Conservation (phyloP, 2,329 filamentous ascomycete genomes). For the Xylaria sp. region DNA sequence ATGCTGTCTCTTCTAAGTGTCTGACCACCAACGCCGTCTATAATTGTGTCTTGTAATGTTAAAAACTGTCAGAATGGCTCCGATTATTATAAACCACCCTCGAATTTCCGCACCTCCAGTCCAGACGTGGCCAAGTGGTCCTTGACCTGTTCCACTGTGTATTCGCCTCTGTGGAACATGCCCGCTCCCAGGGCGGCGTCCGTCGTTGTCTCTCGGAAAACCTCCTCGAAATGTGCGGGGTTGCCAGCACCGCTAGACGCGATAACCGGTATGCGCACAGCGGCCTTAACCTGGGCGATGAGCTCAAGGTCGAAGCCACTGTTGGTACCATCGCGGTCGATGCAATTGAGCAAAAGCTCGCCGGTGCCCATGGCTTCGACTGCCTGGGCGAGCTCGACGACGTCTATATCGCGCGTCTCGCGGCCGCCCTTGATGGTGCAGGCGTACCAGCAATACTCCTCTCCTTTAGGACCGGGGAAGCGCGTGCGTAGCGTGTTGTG, state of each 20-base stretch:
- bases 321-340: conserved; percentile 95
- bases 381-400: conserved; percentile 84
- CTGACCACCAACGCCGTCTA: conserved; percentile 40
- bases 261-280: conserved; percentile 91
- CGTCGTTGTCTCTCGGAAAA: conserved; percentile 84
- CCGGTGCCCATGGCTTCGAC: conserved; percentile 96
- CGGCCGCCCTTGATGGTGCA: conserved; percentile 96
- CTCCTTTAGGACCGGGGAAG: conserved; percentile 76
- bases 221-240: conserved; percentile 88
- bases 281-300: conserved; percentile 85
- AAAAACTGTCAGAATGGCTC: conserved; percentile 16
- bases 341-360: conserved; percentile 96
- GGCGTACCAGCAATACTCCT: conserved; percentile 92
- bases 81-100: conserved; percentile 59
- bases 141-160: conserved; percentile 94
- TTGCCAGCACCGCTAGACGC: conserved; percentile 91
- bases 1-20: conserved; percentile 14
- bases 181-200: conserved; percentile 95
- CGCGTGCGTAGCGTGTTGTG: conserved; percentile 77
- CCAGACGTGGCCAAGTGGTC: conserved; percentile 77
- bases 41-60: conserved; percentile 32
- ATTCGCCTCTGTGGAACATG: conserved; percentile 97
- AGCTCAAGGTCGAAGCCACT: conserved; percentile 94
- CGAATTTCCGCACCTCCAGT: conserved; percentile 81
- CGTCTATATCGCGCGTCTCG: conserved; percentile 93